Evolutionary conservation across 441 rosid species (phyloP).

Genomic region (Capsella rubella): DNA sequence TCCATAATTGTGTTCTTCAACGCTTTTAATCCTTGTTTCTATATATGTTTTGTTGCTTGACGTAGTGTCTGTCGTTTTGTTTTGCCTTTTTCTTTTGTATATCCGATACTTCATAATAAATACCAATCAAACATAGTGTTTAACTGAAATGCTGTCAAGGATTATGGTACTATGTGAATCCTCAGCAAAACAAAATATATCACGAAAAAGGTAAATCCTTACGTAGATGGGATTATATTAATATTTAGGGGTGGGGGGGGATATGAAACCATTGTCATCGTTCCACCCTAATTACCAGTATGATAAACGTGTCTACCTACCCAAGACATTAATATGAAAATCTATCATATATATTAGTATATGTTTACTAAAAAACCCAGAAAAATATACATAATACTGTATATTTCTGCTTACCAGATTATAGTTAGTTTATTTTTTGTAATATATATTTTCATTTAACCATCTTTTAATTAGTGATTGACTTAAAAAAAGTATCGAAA

Average conservation of each 20-base stretch:
- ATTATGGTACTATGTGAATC: not conserved
- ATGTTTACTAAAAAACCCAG: not conserved
- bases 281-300: not conserved
- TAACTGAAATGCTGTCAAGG: not conserved
- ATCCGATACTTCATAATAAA: not conserved
- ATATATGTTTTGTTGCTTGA: not conserved
- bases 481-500: not conserved
- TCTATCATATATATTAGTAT: not conserved
- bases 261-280: not conserved
- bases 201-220: not conserved
- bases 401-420: too few species aligned
- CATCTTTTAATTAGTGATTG: not conserved
- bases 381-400: too few species aligned
- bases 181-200: not conserved
- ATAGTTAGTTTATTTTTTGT: not conserved
- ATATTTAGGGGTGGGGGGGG: not conserved
- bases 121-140: constrained; percentile 2
- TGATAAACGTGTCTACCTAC: not conserved
- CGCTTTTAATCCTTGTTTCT: not conserved
- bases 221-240: not conserved
- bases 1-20: not conserved
- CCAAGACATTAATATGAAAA: not conserved
- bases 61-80: not conserved
- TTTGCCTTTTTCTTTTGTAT: not conserved
- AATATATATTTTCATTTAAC: not conserved